phyloP scores from a whole-genome alignment of 1,284 basidiomycete genomes.

The Spongiforma sp. region DNA sequence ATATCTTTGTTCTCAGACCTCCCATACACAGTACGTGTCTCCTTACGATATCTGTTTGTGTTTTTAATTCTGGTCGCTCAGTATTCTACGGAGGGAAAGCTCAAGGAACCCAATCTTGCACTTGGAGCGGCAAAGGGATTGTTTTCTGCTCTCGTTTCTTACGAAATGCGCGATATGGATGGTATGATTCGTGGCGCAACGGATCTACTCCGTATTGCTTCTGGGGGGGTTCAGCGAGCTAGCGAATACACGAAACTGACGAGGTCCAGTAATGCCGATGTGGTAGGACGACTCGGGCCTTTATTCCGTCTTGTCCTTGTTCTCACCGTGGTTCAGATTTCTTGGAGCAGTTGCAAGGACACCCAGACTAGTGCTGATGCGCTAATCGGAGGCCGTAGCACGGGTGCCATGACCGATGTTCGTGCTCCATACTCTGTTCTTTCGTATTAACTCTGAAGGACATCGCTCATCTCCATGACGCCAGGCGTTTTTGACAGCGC shows the following conservation, averaged over 20 bases:
- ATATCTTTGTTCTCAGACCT: constrained; percentile 46
- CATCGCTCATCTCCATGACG: constrained; percentile 24
- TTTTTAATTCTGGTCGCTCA: constrained; percentile 29
- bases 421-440: constrained; percentile 28
- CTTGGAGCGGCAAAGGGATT: constrained; percentile 81
- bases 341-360: constrained; percentile 93
- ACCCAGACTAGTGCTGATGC: constrained; percentile 94
- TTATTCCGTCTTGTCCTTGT: constrained; percentile 9
- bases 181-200: constrained; percentile 64
- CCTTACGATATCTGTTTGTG: not conserved
- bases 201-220: constrained; percentile 47
- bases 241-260: constrained; percentile 68
- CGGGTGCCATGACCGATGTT: constrained; percentile 88
- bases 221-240: constrained; percentile 56
- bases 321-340: constrained; percentile 48
- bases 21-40: constrained; percentile 57
- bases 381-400: constrained; percentile 78
- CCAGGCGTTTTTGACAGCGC: constrained; percentile 76
- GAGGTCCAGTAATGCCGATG: constrained; percentile 80
- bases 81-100: constrained; percentile 93
- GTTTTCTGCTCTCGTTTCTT: constrained; percentile 70
- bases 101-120: constrained; percentile 90
- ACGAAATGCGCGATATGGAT: constrained; percentile 77
- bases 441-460: not conserved
- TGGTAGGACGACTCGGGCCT: constrained; percentile 38